Base-by-base conservation (phyloP, 1,284 basidiomycete genomes). In the Pyrrhoderma lamaoense region DNA sequence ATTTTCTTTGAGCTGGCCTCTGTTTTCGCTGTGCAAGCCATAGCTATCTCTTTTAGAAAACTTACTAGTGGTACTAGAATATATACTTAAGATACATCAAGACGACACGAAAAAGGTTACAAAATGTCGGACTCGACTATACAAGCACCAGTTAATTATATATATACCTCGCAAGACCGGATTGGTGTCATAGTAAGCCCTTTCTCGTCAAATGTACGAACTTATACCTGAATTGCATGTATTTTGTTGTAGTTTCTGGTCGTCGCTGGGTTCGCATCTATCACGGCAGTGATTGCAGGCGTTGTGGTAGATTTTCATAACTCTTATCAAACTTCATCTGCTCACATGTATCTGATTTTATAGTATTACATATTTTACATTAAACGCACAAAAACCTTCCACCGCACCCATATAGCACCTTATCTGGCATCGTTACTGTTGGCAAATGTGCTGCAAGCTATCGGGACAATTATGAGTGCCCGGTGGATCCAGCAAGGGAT, bases 391-490 rank as follows among this genome's bases (percentile, higher is more conserved):
- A 56, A 56, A 23, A 52, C 54, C 36, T 57, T 52, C 47, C 47
- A 50, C 16, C 45, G 53, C 11, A 67, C 64, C 13, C 62, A 68
- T 53, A 57, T 70, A 45, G 57, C 63, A 39, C 60, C 66, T 1
- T 62, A 65, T 45, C 65, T 70, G 38, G 54, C 66, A 14, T 74
- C 69, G 7, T 64, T 76, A 1, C 59, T 76, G 2, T 19, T 69
- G 4, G 67, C 70, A 38, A 74, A 75, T 54, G 48, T 69, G 19
- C 42, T 76, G 36, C 73, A 75, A 56, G 64, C 68, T 8, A 57
- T 69, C 14, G 72, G 69, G 1, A 67, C 70, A 1, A 59, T 69
- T 18, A 62, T 76, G 52, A 70, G 68, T 56, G 57, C 63, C 9
- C 60, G 62, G 45, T 76, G 74, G 74, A 64, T 70, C 3, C 40